These are phyloP conservation scores for Cyclotella atomus DNA, from an alignment of 108 stramenopile genomes.

Conservation along the genomic window DNA sequence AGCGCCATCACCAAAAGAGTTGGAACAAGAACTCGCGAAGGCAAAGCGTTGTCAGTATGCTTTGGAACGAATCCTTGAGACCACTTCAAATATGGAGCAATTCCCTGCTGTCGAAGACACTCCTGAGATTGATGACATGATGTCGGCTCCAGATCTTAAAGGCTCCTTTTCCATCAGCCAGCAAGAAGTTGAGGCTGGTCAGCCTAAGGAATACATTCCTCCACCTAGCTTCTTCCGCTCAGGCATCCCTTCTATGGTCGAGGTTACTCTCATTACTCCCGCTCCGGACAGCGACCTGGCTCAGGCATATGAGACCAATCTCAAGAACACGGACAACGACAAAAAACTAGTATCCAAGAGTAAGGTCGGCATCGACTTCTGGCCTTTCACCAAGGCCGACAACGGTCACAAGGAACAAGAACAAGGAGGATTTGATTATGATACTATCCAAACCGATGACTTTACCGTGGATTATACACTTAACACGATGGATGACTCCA, in stretches of 20 bases:
- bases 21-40: constrained; percentile 26
- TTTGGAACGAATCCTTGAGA: constrained; percentile 30
- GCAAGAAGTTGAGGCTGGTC: constrained; percentile 42
- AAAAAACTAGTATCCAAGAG: constrained; percentile 10
- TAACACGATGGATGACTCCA: constrained; percentile 29
- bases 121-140: constrained; percentile 11
- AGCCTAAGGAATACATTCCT: constrained; percentile 52
- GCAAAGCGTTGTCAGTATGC: constrained; percentile 35
- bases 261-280: constrained; percentile 25
- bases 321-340: constrained; percentile 31
- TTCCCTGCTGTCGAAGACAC: constrained; percentile 5
- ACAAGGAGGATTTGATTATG: constrained; percentile 24
- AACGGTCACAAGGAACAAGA: constrained; percentile 6
- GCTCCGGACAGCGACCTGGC: constrained; percentile 21
- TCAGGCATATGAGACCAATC: constrained; percentile 35
- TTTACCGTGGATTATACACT: constrained; percentile 38
- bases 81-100: constrained; percentile 20
- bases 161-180: constrained; percentile 42
- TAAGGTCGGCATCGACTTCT: constrained; percentile 14
- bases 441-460: constrained; percentile 45
- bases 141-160: constrained; percentile 15
- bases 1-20: constrained; percentile 9
- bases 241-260: constrained; percentile 32
- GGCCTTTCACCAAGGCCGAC: constrained; percentile 15
- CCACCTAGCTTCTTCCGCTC: constrained; percentile 31